Evolutionary conservation across 192 early-diverging fungal species (phyloP), one percentile per base, ranked within the genome.

Genomic region (Rhizophlyctis rosea): DNA sequence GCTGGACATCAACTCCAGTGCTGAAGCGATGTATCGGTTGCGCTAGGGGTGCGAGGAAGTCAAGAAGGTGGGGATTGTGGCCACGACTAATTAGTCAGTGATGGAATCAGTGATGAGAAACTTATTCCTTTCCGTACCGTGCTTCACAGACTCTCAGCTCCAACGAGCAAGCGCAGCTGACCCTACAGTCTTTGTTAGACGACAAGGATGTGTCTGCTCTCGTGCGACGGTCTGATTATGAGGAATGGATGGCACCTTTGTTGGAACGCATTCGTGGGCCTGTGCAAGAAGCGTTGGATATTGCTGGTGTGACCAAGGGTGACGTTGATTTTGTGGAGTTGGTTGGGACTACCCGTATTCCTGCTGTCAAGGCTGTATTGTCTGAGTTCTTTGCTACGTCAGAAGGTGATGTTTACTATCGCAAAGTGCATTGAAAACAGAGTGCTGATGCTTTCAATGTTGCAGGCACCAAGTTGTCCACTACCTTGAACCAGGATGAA

Each of bases 401-500:
- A n/a, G n/a, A n/a, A n/a, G n/a, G n/a, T n/a, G n/a, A n/a, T n/a
- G n/a, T n/a, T n/a, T n/a, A n/a, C n/a, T n/a, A n/a, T n/a, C n/a
- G n/a, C n/a, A n/a, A n/a, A n/a, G n/a, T n/a, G n/a, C n/a, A n/a
- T n/a, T n/a, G n/a, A n/a, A n/a, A n/a, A n/a, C n/a, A n/a, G n/a
- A n/a, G n/a, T n/a, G n/a, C n/a, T n/a, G 71, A 73, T 21, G 28
- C 11, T n/a, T n/a, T 39, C 47, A 56, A 44, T 13, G 27, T 31
- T 33, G 7, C 39, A 63, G 63, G 69, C 48, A 70, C 71, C 62
- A 82, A 94, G 62, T 76, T 96, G 21, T 89, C 89, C 56, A 91
- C 87, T 62, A 96, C 93, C 67, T 83, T 98, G 64, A 98, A 98
- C 84, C 90, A 94, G 74, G 96, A 98, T 67, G 96, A 98, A 79